Evolutionary conservation across 1,284 basidiomycete genomes (phyloP).

Genomic region (Calocybe gambosa): DNA sequence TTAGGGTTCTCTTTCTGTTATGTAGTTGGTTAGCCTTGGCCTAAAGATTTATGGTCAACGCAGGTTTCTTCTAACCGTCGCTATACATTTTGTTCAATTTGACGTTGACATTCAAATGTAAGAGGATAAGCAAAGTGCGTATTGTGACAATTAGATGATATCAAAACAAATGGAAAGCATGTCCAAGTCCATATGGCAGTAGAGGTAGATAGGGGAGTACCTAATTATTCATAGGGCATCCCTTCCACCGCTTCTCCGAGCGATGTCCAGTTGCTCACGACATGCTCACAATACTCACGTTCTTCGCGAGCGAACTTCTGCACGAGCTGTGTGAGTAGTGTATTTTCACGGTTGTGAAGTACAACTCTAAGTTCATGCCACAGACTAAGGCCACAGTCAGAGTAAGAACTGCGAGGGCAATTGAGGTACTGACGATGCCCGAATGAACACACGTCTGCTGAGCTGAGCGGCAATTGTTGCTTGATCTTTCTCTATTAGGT

Average conservation of each 20-base stretch:
- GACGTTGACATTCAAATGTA: no score
- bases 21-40: no score
- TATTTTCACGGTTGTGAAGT: conserved; percentile 82
- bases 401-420: conserved; percentile 4
- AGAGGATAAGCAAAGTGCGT: no score
- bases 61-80: no score
- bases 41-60: no score
- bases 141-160: no score
- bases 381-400: conserved; percentile 46
- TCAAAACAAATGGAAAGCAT: no score
- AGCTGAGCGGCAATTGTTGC: conserved; percentile 65
- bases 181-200: no score
- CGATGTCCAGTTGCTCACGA: conserved; percentile 67
- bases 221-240: conserved; percentile 84
- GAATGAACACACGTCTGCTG: conserved; percentile 74
- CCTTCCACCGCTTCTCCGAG: conserved; percentile 62
- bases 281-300: conserved; percentile 53
- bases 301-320: conserved; percentile 72
- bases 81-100: no score
- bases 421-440: conserved; percentile 58
- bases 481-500: conserved; percentile 71
- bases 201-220: no score
- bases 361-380: conserved; percentile 90
- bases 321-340: conserved; percentile 68
- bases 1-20: no score